phyloP scores from a whole-genome alignment of 345 rosid genomes.

The Leavenworthia alabamica region DNA sequence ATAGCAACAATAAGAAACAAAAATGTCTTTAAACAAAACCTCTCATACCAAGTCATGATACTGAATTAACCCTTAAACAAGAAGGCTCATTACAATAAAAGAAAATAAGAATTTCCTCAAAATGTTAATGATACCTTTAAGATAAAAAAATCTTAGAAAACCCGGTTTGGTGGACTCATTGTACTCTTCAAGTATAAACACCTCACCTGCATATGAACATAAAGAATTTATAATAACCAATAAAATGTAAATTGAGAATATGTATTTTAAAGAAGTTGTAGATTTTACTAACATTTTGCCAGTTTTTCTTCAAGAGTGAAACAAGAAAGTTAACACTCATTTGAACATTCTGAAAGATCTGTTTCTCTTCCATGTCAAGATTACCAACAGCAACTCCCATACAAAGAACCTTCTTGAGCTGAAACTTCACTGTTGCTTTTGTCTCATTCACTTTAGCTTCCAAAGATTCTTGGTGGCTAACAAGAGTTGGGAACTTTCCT shows the following conservation, averaged over 20 bases:
- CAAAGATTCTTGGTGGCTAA: slow-evolving; percentile 63
- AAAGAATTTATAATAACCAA: background rate
- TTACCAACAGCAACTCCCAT: slow-evolving; percentile 88
- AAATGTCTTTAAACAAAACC: slow-evolving; percentile 7
- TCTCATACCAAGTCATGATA: slow-evolving; percentile 6
- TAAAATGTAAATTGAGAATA: background rate
- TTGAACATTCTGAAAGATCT: slow-evolving; percentile 78
- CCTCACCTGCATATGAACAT: slow-evolving; percentile 43
- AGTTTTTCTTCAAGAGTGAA: slow-evolving; percentile 71
- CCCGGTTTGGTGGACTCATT: slow-evolving; percentile 61
- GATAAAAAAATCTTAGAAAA: slow-evolving; percentile 35
- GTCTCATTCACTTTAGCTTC: slow-evolving; percentile 74
- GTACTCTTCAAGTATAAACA: slow-evolving; percentile 73
- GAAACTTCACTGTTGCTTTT: slow-evolving; percentile 74
- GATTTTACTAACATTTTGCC: slow-evolving; percentile 68
- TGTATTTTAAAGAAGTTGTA: background rate
- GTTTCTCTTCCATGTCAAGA: slow-evolving; percentile 66
- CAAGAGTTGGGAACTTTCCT: slow-evolving; percentile 82
- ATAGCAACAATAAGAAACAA: no score
- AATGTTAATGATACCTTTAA: background rate
- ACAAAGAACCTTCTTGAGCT: slow-evolving; percentile 73
- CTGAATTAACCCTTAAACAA: background rate
- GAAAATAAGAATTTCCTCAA: slow-evolving; percentile 1
- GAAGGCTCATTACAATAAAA: slow-evolving; percentile 2
- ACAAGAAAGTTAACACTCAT: slow-evolving; percentile 74